Evolutionary conservation across 73 alveolate genomes (phyloP).

Genomic region (Paramecium sonneborni): DNA sequence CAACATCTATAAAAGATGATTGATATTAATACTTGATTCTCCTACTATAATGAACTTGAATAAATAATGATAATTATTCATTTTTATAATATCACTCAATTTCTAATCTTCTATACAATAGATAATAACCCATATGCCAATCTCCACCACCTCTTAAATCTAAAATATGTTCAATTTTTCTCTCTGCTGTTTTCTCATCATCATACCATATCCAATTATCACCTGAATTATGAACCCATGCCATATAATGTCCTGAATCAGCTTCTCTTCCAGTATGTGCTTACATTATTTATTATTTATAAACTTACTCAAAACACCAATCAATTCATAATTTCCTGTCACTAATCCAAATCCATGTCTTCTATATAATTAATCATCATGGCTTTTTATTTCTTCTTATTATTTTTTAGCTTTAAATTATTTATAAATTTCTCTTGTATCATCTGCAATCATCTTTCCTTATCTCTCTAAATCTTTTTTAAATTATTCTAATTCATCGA

Average conservation of each 20-base stretch:
- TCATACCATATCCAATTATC: constrained; percentile 96
- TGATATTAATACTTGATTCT: constrained; percentile 43
- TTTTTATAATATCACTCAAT: constrained; percentile 67
- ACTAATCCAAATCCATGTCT: constrained; percentile 87
- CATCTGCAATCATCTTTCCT: constrained; percentile 78
- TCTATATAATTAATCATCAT: constrained; percentile 76
- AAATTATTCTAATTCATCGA: constrained; percentile 68
- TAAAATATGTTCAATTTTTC: constrained; percentile 90
- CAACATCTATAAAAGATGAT: constrained; percentile 74
- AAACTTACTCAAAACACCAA: constrained; percentile 89
- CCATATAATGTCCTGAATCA: constrained; percentile 99
- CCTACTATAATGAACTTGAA: constrained; percentile 68
- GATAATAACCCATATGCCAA: constrained; percentile 98
- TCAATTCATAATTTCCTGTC: constrained; percentile 95
- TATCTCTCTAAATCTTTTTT: constrained; percentile 75
- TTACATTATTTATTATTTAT: neutral
- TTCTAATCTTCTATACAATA: constrained; percentile 93
- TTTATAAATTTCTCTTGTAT: constrained; percentile 68
- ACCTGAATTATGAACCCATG: constrained; percentile 93
- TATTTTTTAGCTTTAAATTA: constrained; percentile 73
- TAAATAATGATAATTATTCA: constrained; percentile 64
- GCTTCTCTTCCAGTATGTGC: constrained; percentile 99
- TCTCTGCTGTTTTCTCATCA: constrained; percentile 91
- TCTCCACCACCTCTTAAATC: constrained; percentile 99
- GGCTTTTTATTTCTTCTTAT: constrained; percentile 80